phyloP scores from a whole-genome alignment of 108 stramenopile genomes.

The Pseudonitzschia multiseries region DNA sequence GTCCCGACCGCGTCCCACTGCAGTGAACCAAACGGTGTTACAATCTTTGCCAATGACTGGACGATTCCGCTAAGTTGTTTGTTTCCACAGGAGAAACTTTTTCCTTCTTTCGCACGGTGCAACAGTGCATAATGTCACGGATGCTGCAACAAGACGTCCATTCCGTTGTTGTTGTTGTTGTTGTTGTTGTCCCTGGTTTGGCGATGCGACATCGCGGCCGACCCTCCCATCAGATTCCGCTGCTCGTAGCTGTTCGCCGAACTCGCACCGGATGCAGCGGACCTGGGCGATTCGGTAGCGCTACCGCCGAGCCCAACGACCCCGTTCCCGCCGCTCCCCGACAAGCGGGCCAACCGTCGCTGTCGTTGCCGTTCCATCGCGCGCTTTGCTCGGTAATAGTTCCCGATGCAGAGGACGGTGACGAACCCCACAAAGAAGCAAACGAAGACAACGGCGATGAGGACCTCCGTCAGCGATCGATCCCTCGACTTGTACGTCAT shows the following conservation, averaged over 20 bases:
- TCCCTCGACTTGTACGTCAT: conserved; percentile 62
- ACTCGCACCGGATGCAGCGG: conserved; percentile 25
- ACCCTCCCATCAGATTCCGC: conserved; percentile 20
- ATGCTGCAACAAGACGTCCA: not conserved
- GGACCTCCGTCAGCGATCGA: conserved; percentile 61
- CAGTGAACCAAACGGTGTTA: too few relatives aligned
- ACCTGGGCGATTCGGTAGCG: conserved; percentile 38
- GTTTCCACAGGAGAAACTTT: too few relatives aligned
- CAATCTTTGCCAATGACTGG: too few relatives aligned
- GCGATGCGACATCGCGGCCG: not conserved
- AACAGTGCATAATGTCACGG: not conserved
- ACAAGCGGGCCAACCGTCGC: conserved; percentile 48
- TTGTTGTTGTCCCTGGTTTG: not conserved
- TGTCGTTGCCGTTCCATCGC: conserved; percentile 77
- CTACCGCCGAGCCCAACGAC: conserved; percentile 11
- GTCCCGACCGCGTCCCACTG: too few relatives aligned
- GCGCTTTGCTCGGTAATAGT: conserved; percentile 81
- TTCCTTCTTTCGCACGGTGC: not conserved
- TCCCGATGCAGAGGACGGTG: conserved; percentile 78
- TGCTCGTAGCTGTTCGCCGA: conserved; percentile 30
- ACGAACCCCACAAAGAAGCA: conserved; percentile 77
- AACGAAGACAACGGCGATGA: conserved; percentile 62
- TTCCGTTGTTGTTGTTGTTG: too few relatives aligned
- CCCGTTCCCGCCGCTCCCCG: conserved; percentile 25
- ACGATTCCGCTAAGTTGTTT: too few relatives aligned